These are phyloP conservation scores for Mycena kentingensis DNA, from an alignment of 768 basidiomycete species.

Conservation along the genomic window DNA sequence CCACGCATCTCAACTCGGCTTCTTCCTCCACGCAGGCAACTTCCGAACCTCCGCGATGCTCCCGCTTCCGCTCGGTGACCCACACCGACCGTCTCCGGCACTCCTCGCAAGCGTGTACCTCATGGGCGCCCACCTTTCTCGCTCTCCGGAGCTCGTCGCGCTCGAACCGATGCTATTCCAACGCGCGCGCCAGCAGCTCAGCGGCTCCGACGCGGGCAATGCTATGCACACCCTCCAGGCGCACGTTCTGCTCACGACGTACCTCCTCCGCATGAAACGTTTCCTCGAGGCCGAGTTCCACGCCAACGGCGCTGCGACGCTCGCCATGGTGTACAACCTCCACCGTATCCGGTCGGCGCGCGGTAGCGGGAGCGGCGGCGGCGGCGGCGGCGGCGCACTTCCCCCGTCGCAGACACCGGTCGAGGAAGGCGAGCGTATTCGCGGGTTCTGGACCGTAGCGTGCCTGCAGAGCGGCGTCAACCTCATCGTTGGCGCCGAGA, in stretches of 20 bases:
- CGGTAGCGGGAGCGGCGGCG: not conserved
- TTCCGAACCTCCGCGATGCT: slow-evolving; percentile 11
- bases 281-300: slow-evolving; percentile 16
- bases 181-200: slow-evolving; percentile 11
- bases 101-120: slow-evolving; percentile 13
- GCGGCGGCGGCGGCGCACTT: not conserved
- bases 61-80: slow-evolving; percentile 10
- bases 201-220: not conserved
- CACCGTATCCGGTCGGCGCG: slow-evolving; percentile 12
- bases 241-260: slow-evolving; percentile 15
- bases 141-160: not conserved
- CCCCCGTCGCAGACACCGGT: slow-evolving; percentile 2
- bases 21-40: slow-evolving; percentile 10
- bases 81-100: slow-evolving; percentile 5
- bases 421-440: slow-evolving; percentile 25
- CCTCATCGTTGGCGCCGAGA: slow-evolving; percentile 9
- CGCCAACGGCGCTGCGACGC: slow-evolving; percentile 13
- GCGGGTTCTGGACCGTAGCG: slow-evolving; percentile 25
- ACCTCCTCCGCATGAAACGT: slow-evolving; percentile 13
- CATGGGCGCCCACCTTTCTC: slow-evolving; percentile 16
- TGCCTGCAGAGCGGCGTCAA: slow-evolving; percentile 17
- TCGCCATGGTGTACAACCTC: slow-evolving; percentile 11
- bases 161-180: slow-evolving; percentile 8
- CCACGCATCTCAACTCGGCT: slow-evolving; percentile 15
- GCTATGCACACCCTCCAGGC: slow-evolving; percentile 19